phyloP scores from a whole-genome alignment of 495 filamentous ascomycete species.

The Lepidopterella palustris region DNA sequence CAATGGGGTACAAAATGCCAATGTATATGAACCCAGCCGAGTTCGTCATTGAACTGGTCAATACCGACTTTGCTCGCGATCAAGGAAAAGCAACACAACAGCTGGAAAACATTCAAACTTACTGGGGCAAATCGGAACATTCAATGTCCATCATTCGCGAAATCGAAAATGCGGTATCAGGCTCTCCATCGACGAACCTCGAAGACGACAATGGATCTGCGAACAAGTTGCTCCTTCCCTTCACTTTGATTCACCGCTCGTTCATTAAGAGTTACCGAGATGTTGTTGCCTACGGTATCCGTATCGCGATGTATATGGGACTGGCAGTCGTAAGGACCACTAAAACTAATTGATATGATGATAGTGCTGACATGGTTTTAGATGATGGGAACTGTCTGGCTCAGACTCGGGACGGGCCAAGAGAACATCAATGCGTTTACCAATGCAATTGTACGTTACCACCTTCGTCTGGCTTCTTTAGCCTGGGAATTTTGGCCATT shows the following conservation, averaged over 20 bases:
- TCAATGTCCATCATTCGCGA: constrained; percentile 9
- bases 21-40: constrained; percentile 70
- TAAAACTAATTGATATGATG: no score
- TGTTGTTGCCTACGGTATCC: constrained; percentile 73
- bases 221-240: constrained; percentile 35
- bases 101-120: constrained; percentile 40
- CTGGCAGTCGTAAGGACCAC: no score
- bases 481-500: background rate
- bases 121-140: constrained; percentile 38
- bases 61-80: constrained; percentile 59
- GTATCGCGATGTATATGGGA: constrained; percentile 76
- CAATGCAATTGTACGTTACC: constrained; percentile 62
- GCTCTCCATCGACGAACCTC: background rate
- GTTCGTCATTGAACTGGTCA: constrained; percentile 66
- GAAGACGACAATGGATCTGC: constrained; percentile 10
- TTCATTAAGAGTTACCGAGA: constrained; percentile 79
- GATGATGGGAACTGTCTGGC: constrained; percentile 87
- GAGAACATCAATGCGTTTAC: constrained; percentile 67
- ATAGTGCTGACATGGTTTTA: no score
- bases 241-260: constrained; percentile 59
- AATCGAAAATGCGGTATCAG: background rate
- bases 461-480: background rate
- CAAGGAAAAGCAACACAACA: constrained; percentile 38
- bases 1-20: constrained; percentile 54
- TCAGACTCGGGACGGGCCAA: constrained; percentile 58